Evolutionary conservation across 345 rosid genomes (phyloP).

Genomic region (Leavenworthia alabamica): DNA sequence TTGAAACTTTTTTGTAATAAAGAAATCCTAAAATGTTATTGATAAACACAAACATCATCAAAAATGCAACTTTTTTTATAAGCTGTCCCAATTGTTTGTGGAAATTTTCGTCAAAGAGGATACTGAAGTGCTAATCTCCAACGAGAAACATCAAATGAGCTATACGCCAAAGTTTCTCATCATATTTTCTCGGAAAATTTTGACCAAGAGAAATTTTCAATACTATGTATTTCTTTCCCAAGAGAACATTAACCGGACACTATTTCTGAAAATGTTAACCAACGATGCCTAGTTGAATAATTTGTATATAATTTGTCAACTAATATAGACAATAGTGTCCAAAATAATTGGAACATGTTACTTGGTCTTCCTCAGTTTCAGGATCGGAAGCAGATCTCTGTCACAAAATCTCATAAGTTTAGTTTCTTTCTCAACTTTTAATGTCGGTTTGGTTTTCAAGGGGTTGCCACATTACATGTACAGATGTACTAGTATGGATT

Average conservation of each 20-base stretch:
- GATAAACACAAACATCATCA: neutral
- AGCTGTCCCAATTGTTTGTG: neutral
- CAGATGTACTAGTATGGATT: neutral
- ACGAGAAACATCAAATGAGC: neutral
- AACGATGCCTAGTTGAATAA: neutral
- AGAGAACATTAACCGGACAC: neutral
- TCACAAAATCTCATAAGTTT: neutral
- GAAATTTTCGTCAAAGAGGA: neutral
- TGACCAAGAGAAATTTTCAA: neutral
- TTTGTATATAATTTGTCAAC: neutral
- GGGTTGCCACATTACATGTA: neutral
- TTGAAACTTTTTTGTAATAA: neutral
- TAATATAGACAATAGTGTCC: neutral
- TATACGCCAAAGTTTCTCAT: neutral
- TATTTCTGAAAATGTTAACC: neutral
- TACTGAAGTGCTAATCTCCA: constrained; percentile 27
- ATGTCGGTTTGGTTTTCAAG: neutral
- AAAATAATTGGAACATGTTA: neutral
- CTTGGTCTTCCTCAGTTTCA: neutral
- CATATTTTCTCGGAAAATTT: neutral
- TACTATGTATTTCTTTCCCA: neutral
- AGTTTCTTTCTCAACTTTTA: neutral
- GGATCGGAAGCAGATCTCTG: neutral
- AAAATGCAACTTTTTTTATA: neutral
- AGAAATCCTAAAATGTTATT: neutral